phyloP scores from a whole-genome alignment of 257 asterid genomes.

The Nicotiana obtusifolia region DNA sequence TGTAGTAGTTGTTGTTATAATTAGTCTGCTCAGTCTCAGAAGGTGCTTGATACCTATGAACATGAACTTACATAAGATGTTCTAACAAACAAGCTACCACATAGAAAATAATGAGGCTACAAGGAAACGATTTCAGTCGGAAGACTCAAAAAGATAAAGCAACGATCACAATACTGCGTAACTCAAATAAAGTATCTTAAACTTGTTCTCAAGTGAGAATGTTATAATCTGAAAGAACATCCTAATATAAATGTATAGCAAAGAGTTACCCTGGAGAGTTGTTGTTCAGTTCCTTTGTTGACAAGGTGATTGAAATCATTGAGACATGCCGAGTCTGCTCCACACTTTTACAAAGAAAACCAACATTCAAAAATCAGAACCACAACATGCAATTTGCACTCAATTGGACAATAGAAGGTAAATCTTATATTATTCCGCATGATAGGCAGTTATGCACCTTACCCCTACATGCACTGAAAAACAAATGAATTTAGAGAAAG shows the following conservation, averaged over 20 bases:
- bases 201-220: background rate
- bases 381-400: background rate
- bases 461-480: background rate
- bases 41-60: slow-evolving; percentile 77
- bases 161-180: background rate
- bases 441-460: background rate
- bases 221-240: background rate
- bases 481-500: background rate
- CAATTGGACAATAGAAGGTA: background rate
- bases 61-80: slow-evolving; percentile 8
- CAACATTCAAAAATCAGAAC: slow-evolving; percentile 2
- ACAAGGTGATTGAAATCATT: slow-evolving; percentile 83
- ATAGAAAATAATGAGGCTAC: background rate
- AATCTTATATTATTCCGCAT: background rate
- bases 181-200: background rate
- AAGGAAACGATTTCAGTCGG: background rate
- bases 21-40: slow-evolving; percentile 45
- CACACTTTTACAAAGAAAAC: slow-evolving; percentile 46
- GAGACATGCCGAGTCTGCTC: slow-evolving; percentile 99
- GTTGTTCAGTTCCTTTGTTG: slow-evolving; percentile 76
- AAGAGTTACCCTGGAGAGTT: slow-evolving; percentile 72
- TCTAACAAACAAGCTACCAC: background rate
- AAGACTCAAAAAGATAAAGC: background rate
- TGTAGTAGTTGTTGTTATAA: background rate
- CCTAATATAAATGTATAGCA: background rate